These are phyloP conservation scores for Phytophthora hibernalis DNA, from an alignment of 352 stramenopile species.

Conservation along the genomic window DNA sequence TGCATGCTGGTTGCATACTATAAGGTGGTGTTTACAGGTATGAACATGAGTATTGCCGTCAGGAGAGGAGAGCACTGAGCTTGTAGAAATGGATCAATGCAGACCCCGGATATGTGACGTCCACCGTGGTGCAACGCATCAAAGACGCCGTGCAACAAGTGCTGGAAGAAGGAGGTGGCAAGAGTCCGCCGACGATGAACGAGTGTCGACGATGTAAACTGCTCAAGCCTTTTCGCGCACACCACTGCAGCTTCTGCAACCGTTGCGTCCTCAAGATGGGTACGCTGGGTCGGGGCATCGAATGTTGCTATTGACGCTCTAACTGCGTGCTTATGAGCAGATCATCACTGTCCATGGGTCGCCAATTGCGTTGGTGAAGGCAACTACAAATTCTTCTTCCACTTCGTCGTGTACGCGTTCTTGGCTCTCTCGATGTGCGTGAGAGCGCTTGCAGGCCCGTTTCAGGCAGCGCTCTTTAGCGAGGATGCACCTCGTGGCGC, in stretches of 20 bases:
- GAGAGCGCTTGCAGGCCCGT: constrained; percentile 58
- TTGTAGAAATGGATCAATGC: constrained; percentile 6
- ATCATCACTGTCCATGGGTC: constrained; percentile 99
- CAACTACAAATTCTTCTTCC: constrained; percentile 91
- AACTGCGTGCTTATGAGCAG: constrained; percentile 46
- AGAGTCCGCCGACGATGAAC: constrained; percentile 30
- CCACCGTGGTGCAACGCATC: constrained; percentile 61
- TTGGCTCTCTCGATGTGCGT: constrained; percentile 69
- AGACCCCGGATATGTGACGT: constrained; percentile 87
- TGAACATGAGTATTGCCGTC: not conserved
- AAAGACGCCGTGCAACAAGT: constrained; percentile 68
- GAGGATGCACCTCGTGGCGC: constrained; percentile 20
- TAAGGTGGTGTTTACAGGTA: constrained; percentile 82
- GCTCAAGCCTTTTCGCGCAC: constrained; percentile 78
- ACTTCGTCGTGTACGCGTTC: constrained; percentile 85
- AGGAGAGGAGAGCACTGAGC: not conserved
- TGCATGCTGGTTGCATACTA: constrained; percentile 70
- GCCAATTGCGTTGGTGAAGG: constrained; percentile 83
- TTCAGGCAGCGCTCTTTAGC: constrained; percentile 43
- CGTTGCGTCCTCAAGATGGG: constrained; percentile 89
- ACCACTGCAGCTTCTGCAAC: constrained; percentile 90
- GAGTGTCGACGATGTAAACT: constrained; percentile 73
- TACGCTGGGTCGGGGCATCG: constrained; percentile 27
- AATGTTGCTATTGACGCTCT: constrained; percentile 3
- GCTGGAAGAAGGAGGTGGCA: constrained; percentile 53